phyloP scores from a whole-genome alignment of 768 basidiomycete genomes.

The Clavaria fumosa region DNA sequence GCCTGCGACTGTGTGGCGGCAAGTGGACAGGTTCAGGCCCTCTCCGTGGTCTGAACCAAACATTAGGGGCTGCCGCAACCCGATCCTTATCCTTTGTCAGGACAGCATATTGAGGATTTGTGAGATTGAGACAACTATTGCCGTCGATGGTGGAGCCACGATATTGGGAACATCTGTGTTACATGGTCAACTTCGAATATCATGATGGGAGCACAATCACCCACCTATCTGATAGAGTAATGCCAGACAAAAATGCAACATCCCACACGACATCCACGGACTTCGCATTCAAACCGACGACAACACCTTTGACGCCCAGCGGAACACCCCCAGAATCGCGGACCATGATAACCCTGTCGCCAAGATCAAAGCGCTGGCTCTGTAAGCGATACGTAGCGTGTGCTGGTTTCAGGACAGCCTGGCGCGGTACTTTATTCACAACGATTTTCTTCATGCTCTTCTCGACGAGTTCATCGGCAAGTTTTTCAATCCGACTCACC shows the following conservation, averaged over 20 bases:
- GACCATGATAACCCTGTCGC: conserved; percentile 93
- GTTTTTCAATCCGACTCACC: conserved; percentile 60
- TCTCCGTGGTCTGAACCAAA: conserved; percentile 50
- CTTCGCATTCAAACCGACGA: conserved; percentile 74
- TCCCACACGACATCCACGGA: conserved; percentile 97
- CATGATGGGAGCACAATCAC: too few species aligned
- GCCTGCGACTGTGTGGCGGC: conserved; percentile 34
- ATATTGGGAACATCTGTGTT: conserved; percentile 80
- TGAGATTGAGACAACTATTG: conserved; percentile 79
- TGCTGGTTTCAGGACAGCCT: conserved; percentile 84
- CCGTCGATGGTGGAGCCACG: conserved; percentile 83
- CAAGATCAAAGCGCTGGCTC: conserved; percentile 74
- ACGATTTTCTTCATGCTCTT: conserved; percentile 80
- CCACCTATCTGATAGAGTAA: conserved; percentile 71
- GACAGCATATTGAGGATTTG: conserved; percentile 69
- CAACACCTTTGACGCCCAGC: conserved; percentile 82
- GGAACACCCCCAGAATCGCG: conserved; percentile 90
- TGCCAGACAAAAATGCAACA: conserved; percentile 85
- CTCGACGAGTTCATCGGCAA: conserved; percentile 53
- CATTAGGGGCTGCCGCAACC: conserved; percentile 27
- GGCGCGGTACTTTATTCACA: conserved; percentile 86
- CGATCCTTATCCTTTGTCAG: conserved; percentile 50
- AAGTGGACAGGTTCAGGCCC: conserved; percentile 52
- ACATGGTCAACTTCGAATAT: too few species aligned
- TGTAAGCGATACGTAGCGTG: conserved; percentile 84